Base-by-base conservation (phyloP, 2,329 filamentous ascomycete genomes). In the Fusarium paranaense region DNA sequence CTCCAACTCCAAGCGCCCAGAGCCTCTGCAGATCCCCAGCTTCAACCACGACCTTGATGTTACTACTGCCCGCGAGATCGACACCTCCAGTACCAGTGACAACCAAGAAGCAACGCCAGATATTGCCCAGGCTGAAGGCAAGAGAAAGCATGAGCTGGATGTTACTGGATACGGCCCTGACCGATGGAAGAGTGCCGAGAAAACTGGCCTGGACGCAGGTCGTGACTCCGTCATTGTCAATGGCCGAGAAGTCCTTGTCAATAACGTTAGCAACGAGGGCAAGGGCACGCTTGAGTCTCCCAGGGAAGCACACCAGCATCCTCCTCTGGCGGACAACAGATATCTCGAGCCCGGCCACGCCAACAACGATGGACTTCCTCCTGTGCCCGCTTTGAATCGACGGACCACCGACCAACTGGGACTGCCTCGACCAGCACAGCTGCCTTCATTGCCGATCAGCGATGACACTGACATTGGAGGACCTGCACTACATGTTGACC, bases 381-480 rank as follows among this genome's bases (percentile, higher is more conserved):
- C 92, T 10, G 82, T 87, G 69, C 90, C 90, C 6, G 82, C 85
- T 2, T 78, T 91, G 5, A 85, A 88, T 59, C 87, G 91, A 40
- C 87, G 90, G 74, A 91, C 90, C 35, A 93, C 91, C 2, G 86
- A 89, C n/a, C 89, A 92, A 75, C 84, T 94, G 9, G 93, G 92
- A 0, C 84, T 95, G n/a, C 88, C 91, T 14, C 88, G 90, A 57
- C 86, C 92, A 10, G 93, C 90, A 30, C 92, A 94, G 79, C 86
- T 95, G 11, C 92, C 94, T 16, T 86, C 91, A 4, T 85, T 97
- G 5, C 94, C 94, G 5, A 79, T 88, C 4, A 85, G 87, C 16
- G 94, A 95, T 76, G 95, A 98, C 78, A 93, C 92, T 6, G 95
- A 97, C 78, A 96, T 95, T 78, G 93, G 93, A 35, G 94, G 93